These are phyloP conservation scores for Puccinia horiana DNA, from an alignment of 1,284 basidiomycete species.

Conservation along the genomic window DNA sequence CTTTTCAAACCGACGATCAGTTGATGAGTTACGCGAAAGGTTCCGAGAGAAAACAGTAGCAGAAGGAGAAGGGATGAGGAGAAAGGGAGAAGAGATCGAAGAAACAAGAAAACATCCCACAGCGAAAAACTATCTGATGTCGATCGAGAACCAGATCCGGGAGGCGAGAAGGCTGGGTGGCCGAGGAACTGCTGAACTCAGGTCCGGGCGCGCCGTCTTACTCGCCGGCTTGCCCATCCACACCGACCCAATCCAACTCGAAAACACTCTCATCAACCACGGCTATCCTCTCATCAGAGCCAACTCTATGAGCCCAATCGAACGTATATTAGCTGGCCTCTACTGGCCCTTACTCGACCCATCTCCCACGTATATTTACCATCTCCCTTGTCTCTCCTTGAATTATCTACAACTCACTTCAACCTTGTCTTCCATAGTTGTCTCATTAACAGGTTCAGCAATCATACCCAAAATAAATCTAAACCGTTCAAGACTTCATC, in stretches of 20 bases:
- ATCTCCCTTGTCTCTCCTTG: neutral
- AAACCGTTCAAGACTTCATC: neutral
- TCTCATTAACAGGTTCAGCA: neutral
- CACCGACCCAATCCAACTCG: neutral
- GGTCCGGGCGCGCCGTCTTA: neutral
- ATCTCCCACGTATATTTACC: neutral
- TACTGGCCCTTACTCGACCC: slow-evolving; percentile 19
- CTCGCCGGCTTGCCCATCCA: neutral
- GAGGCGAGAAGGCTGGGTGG: neutral
- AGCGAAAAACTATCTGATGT: neutral
- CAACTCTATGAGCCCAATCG: neutral
- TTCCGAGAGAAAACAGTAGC: neutral
- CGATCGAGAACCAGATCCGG: neutral
- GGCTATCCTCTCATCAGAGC: neutral
- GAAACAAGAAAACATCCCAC: neutral
- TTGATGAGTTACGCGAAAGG: neutral
- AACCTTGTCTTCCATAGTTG: neutral
- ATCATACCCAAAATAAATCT: neutral
- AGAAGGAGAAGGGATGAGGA: neutral
- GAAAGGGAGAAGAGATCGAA: neutral
- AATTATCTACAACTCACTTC: neutral
- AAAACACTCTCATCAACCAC: slow-evolving; percentile 14
- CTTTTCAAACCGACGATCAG: neutral
- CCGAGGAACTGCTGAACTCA: neutral
- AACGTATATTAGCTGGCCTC: neutral